Evolutionary conservation across 768 basidiomycete species (phyloP).

Genomic region (Multifurca ochricompacta): DNA sequence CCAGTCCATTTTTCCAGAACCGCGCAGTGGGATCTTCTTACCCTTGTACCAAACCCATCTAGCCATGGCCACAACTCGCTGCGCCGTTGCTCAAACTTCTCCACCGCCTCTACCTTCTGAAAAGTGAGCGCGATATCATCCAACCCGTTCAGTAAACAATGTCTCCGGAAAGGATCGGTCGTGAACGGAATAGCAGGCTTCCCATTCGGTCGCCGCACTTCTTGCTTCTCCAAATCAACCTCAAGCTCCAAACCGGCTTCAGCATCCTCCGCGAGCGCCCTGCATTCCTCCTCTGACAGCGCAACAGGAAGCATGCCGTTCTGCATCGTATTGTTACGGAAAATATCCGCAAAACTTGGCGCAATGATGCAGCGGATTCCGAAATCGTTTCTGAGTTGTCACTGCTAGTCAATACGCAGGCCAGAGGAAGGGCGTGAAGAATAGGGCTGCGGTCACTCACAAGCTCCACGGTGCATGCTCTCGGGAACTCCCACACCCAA

Average conservation of each 20-base stretch:
- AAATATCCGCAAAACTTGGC: constrained; percentile 57
- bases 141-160: constrained; percentile 90
- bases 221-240: constrained; percentile 53
- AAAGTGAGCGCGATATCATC: constrained; percentile 96
- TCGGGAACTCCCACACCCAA: constrained; percentile 54
- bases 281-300: constrained; percentile 42
- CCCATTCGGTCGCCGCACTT: constrained; percentile 55
- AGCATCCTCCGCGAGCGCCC: constrained; percentile 44
- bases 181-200: constrained; percentile 67
- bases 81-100: constrained; percentile 70
- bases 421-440: background rate
- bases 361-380: constrained; percentile 58
- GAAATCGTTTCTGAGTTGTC: constrained; percentile 42
- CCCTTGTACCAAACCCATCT: constrained; percentile 91
- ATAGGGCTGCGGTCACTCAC: constrained; percentile 26
- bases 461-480: constrained; percentile 56
- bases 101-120: constrained; percentile 66
- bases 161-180: constrained; percentile 84
- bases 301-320: constrained; percentile 56
- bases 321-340: constrained; percentile 55
- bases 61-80: constrained; percentile 89
- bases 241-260: constrained; percentile 43
- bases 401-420: background rate
- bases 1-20: constrained; percentile 63
- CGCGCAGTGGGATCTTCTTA: constrained; percentile 55